phyloP scores from a whole-genome alignment of 1,284 basidiomycete species.

The Schizophyllum commune region DNA sequence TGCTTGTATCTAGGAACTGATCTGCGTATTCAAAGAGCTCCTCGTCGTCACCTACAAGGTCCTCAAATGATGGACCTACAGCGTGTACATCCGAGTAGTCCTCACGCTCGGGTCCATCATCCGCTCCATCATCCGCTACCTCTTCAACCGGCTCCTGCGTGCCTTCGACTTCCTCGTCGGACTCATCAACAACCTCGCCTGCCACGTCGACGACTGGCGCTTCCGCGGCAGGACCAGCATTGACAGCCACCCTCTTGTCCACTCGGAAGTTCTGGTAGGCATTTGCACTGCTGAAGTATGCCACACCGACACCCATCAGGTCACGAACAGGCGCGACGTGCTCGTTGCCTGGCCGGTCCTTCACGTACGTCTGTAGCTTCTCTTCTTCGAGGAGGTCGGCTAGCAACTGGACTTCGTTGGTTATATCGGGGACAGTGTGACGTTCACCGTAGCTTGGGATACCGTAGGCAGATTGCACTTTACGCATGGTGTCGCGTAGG shows the following conservation, averaged over 20 bases:
- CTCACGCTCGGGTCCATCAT: not conserved
- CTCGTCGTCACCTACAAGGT: conserved; percentile 4
- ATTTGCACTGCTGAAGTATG: conserved; percentile 4
- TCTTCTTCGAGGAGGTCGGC: conserved; percentile 2
- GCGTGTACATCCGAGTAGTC: not conserved
- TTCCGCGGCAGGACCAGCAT: conserved; percentile 1
- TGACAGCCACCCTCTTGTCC: conserved; percentile 6
- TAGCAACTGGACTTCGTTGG: conserved; percentile 1
- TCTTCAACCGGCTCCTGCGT: conserved; percentile 4
- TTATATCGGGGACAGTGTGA: conserved; percentile 8
- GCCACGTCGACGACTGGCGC: not conserved
- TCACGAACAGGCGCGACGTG: conserved; percentile 8
- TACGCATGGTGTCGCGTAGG: conserved; percentile 13
- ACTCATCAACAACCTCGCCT: not conserved
- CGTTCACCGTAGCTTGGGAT: conserved; percentile 9
- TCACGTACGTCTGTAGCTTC: conserved; percentile 4
- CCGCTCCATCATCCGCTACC: conserved; percentile 3
- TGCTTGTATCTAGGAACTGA: not conserved
- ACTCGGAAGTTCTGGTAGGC: conserved; percentile 6
- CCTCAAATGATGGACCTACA: not conserved
- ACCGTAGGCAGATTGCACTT: conserved; percentile 8
- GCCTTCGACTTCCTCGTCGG: not conserved
- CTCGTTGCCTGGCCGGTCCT: conserved; percentile 3
- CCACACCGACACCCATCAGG: conserved; percentile 5
- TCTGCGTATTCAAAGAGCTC: conserved; percentile 2